Evolutionary conservation across 2,329 filamentous ascomycete genomes (phyloP), one percentile per base, ranked within the genome.

Genomic region (Taxawa tesnikishii): DNA sequence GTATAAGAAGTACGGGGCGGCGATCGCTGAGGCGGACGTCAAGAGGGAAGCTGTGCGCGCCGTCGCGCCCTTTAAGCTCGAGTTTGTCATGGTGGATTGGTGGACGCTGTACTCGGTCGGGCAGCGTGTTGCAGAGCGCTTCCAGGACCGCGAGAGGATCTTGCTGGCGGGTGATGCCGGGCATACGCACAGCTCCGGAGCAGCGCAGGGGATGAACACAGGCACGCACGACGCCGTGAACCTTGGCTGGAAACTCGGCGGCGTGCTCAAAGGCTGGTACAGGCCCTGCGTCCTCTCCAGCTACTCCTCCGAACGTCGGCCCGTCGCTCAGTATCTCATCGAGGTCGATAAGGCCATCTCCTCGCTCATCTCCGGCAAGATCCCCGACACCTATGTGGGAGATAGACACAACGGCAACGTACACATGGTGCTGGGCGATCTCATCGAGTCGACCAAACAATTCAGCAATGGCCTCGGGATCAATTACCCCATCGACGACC

Each of bases 171-270:
- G 25, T 9, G 71, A 75, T 34, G 68, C 70, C 5, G 67, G 66
- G 2, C 70, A 75, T 37, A 68, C 68, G 9, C 68, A 73, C 38
- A 67, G 58, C 24, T 67, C 67, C 0, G 61, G 63, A 0, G 70
- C 68, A 2, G 70, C 67, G 0, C 69, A 72, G 43, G 70, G 70
- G 1, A 67, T 74, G 64, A 40, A 38, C 21, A 26, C 30, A 12
- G 19, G 16, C 3, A 32, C 38, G 10, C 32, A 38, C 25, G 38
- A 40, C 16, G 31, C 24, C 18, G 32, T 28, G 21, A 36, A 35
- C 13, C 38, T 43, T 11, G 32, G 23, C 6, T 43, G 35, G 38
- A 39, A 42, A 17, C 34, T 43, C 18, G 32, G 29, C 15, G 29
- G 39, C n/a, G 38, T 41, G 1, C 19, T 43, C 5, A 31, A 37